Percentiles rank a stretch among this genome's conserved stretches.
These are phyloP conservation scores for Malania oleifera DNA, from an alignment of 164 flowering plant species.

Conservation along the genomic window DNA sequence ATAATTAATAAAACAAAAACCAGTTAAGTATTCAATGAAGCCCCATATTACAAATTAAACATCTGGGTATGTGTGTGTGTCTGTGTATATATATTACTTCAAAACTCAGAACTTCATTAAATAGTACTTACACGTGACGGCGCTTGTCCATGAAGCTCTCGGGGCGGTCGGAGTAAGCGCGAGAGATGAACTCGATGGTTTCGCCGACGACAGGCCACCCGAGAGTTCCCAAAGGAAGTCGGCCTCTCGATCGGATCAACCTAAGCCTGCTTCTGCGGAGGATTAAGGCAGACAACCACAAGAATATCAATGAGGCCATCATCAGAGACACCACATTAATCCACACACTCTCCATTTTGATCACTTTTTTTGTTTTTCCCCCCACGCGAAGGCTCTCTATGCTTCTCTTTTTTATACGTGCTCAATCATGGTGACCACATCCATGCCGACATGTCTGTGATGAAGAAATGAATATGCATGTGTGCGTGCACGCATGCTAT, in stretches of 20 bases:
- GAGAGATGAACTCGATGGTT: slow-evolving; percentile 80
- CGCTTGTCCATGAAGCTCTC: slow-evolving; percentile 87
- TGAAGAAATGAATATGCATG: slow-evolving; percentile 11
- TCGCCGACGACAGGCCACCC: slow-evolving; percentile 93
- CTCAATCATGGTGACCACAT: slow-evolving; percentile 10
- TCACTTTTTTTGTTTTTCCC: not conserved
- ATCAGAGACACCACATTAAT: slow-evolving; percentile 18
- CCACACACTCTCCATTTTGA: slow-evolving; percentile 29
- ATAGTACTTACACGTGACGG: slow-evolving; percentile 54
- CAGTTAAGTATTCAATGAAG: no score
- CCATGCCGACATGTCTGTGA: slow-evolving; percentile 8
- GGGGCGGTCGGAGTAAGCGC: slow-evolving; percentile 74
- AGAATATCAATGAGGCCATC: no score
- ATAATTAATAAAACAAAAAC: no score
- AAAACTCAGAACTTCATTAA: not conserved
- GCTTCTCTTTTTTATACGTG: slow-evolving; percentile 17
- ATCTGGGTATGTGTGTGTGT: no score
- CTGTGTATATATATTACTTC: no score
- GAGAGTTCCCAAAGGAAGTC: slow-evolving; percentile 61
- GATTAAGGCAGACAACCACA: slow-evolving; percentile 18
- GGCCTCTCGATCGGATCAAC: slow-evolving; percentile 13
- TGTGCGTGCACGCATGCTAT: slow-evolving; percentile 15
- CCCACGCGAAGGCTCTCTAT: slow-evolving; percentile 1
- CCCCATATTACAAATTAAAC: no score
- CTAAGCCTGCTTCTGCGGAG: slow-evolving; percentile 20